phyloP scores from a whole-genome alignment of 2,329 filamentous ascomycete genomes.

The Penicillium fuscoglaucum region DNA sequence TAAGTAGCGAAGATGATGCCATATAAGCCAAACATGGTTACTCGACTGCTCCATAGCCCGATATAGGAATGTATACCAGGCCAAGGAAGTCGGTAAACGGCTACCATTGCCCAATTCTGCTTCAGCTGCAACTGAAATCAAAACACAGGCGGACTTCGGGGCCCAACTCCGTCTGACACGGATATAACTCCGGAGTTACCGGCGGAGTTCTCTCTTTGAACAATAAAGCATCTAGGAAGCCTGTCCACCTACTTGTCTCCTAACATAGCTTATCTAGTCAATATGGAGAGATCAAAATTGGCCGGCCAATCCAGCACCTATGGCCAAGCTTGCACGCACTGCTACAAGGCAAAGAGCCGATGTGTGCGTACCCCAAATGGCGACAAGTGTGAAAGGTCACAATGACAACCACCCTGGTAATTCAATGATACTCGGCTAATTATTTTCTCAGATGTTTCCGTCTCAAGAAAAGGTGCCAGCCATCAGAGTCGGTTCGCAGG shows the following conservation, averaged over 20 bases:
- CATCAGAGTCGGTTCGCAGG: constrained; percentile 37
- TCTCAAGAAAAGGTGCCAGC: constrained; percentile 37
- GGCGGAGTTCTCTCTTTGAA: neutral
- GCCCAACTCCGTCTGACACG: neutral
- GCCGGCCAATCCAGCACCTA: constrained; percentile 21
- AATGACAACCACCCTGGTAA: neutral
- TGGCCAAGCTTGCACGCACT: constrained; percentile 32
- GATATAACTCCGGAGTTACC: neutral
- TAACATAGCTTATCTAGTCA: neutral
- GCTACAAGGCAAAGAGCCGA: constrained; percentile 35
- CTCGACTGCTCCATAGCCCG: too few species aligned
- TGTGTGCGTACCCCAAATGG: constrained; percentile 25
- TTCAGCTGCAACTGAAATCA: neutral
- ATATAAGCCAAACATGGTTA: too few species aligned
- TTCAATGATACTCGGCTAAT: constrained; percentile 3
- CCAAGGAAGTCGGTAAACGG: neutral
- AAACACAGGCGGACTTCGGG: neutral
- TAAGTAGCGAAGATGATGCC: too few species aligned
- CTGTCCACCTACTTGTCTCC: neutral
- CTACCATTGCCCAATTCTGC: neutral
- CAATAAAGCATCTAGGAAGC: neutral
- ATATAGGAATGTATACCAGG: too few species aligned
- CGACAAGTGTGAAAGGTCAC: constrained; percentile 3
- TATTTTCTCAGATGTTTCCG: constrained; percentile 34
- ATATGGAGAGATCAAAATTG: constrained; percentile 18